Evolutionary conservation across 2,329 filamentous ascomycete genomes (phyloP), one percentile per base, ranked within the genome.

Genomic region (Diaporthe vaccinii): DNA sequence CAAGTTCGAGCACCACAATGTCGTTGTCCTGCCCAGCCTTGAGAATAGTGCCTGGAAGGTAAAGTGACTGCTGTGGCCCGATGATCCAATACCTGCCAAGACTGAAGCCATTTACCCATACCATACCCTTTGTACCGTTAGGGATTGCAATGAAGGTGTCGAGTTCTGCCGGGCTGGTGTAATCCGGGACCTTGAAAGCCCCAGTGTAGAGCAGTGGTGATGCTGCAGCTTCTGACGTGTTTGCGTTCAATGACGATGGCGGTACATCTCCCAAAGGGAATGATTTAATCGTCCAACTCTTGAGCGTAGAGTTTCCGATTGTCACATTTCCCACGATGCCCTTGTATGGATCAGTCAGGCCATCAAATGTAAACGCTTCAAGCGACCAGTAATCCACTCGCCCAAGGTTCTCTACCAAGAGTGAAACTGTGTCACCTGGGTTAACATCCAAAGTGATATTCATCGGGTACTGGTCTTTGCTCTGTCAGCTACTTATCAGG

Each of bases 391-490:
- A 88, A 76, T 89, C 85, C 1, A 88, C 85, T 3, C 87, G 83
- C 1, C 87, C 87, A n/a, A 89, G 82, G 68, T 89, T 89, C 79
- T 89, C 87, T 1, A 88, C 84, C 4, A 89, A 78, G 0, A 89
- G 82, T 74, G 84, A 81, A 7, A 89, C 76, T 34, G 78, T 82
- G 76, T 88, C 86, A 8, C 85, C 85, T 1, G 78, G 76, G 25
- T 80, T 77, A 10, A 89, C 79, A 0, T 79, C 74, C 1, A 89
- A 68, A 0, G 74, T 82, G 17, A 89, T 82, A 5, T 80, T 82
- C 1, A 79, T 79, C 0, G 87, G 86, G 14, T 79, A 76, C 44
- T 55, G 70, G 70, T 73, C 65, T 68, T 53, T 14, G 22, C 15
- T 25, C 22, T 28, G 46, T 53, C 12, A 67, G 61, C 61, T 46